Base-by-base conservation (phyloP, 345 rosid genomes). In the Lagerstroemia speciosa region DNA sequence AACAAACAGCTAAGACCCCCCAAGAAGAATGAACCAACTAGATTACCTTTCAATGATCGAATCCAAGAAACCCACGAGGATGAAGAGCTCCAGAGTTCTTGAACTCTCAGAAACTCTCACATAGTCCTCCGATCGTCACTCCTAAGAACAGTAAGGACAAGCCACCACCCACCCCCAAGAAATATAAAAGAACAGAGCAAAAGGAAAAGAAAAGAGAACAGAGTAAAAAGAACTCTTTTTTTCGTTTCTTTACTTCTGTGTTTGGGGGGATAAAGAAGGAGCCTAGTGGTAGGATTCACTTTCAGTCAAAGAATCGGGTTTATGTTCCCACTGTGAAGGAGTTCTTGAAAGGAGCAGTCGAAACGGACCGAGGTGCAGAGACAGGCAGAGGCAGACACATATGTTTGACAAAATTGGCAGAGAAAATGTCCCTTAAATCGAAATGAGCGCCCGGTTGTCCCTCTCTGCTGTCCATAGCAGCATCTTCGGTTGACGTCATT, bases 311-410 rank as follows among this genome's bases (percentile, higher is more conserved):
- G 32, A 57, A 57, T 27, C 26, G 14, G 31, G 30, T 11, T 57
- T 57, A 57, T 24, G 26, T 57, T 57, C 62, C 62, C 62, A 24
- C 58, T 52, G 58, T 52, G 58, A 22, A 57, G 31, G 62, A 57
- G 6, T 26, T 48, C 24, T 19, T 20, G 55, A 6, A 19, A 48
- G 55, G 20, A 48, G 55, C 55, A 48, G 55, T 8, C 24, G 55
- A 12, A 19, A 48, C 55, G 3, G 20, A 48, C 20, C 20, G 24
- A 19, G 24, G 55, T 48, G 20, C 55, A 48, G 6, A 48, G 20
- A 48, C 55, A 48, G 29, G 60, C 29, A 53, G 60, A 3, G 60
- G 30, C 12, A 24, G 60, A 53, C 14, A 24, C 11, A 53, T 0
- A 53, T 53, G 60, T 53, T 8, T 53, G 30, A 22, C 60, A 53